Conservation (phyloP, 768 basidiomycete species). For the Fomitopsis pulvina region DNA sequence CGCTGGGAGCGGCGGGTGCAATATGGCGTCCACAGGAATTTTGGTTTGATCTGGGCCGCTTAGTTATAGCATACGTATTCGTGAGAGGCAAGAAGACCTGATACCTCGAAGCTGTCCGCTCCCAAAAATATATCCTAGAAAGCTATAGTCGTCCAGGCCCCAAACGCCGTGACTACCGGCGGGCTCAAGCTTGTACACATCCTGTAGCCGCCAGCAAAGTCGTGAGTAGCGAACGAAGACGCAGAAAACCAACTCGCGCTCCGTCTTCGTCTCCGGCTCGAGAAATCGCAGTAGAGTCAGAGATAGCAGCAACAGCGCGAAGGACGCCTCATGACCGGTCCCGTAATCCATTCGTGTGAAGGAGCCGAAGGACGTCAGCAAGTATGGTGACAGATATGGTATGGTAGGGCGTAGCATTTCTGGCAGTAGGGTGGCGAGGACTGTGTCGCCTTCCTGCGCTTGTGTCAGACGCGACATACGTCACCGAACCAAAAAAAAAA, state of each 20-base stretch:
- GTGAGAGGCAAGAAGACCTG: slow-evolving; percentile 9
- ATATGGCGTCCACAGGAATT: slow-evolving; percentile 58
- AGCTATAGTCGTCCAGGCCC: slow-evolving; percentile 91
- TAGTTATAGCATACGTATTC: background rate
- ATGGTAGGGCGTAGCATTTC: slow-evolving; percentile 35
- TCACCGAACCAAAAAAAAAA: background rate
- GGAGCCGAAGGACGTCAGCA: slow-evolving; percentile 83
- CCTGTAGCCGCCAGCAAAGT: slow-evolving; percentile 82
- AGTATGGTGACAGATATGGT: slow-evolving; percentile 70
- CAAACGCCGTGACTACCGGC: slow-evolving; percentile 98
- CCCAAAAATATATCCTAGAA: slow-evolving; percentile 87
- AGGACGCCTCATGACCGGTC: slow-evolving; percentile 91
- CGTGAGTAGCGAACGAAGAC: slow-evolving; percentile 74
- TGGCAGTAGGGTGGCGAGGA: slow-evolving; percentile 46
- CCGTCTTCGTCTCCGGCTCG: slow-evolving; percentile 50
- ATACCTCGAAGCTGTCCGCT: slow-evolving; percentile 81
- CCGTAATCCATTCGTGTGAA: slow-evolving; percentile 93
- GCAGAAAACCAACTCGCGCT: slow-evolving; percentile 50
- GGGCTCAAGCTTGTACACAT: slow-evolving; percentile 85
- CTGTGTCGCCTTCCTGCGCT: slow-evolving; percentile 44
- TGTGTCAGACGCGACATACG: background rate
- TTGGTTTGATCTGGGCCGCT: slow-evolving; percentile 46
- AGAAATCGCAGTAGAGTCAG: slow-evolving; percentile 67
- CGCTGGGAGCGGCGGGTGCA: slow-evolving; percentile 48
- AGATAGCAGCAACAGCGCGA: slow-evolving; percentile 70